Evolutionary conservation across 352 stramenopile genomes (phyloP).

Genomic region (Pythium inflatum): DNA sequence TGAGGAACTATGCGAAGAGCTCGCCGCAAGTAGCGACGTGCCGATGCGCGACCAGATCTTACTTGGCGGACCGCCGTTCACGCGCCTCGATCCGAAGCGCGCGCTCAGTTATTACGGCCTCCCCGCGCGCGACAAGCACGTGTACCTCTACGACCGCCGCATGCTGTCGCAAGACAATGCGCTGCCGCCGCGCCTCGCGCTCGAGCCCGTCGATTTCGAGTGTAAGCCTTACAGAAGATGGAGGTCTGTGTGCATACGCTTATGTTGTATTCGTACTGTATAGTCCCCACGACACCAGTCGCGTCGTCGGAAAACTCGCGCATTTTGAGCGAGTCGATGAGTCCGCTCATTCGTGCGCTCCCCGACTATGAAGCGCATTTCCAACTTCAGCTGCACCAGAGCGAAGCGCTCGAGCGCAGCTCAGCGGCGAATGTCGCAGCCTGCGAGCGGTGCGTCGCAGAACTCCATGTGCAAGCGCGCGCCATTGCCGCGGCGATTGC

Average conservation of each 20-base stretch:
- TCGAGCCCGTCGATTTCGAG: constrained; percentile 55
- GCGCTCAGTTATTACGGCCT: constrained; percentile 72
- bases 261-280: neutral
- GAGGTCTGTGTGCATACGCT: neutral
- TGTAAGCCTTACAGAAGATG: constrained; percentile 22
- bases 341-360: constrained; percentile 75
- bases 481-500: constrained; percentile 75
- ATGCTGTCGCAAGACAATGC: constrained; percentile 73
- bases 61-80: constrained; percentile 75
- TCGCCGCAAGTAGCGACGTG: constrained; percentile 62
- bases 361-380: constrained; percentile 86
- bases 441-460: constrained; percentile 55
- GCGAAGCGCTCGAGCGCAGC: constrained; percentile 57
- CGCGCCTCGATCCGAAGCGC: constrained; percentile 72
- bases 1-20: constrained; percentile 68
- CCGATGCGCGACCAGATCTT: constrained; percentile 78
- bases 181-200: constrained; percentile 34
- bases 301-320: constrained; percentile 67
- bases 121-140: constrained; percentile 54
- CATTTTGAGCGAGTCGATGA: constrained; percentile 78
- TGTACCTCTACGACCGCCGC: constrained; percentile 85
- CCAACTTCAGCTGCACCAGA: constrained; percentile 74
- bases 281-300: constrained; percentile 61
- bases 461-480: constrained; percentile 68
- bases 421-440: constrained; percentile 57